Base-by-base conservation (phyloP, 148 eudicot genomes). In the Polygonum aviculare region DNA sequence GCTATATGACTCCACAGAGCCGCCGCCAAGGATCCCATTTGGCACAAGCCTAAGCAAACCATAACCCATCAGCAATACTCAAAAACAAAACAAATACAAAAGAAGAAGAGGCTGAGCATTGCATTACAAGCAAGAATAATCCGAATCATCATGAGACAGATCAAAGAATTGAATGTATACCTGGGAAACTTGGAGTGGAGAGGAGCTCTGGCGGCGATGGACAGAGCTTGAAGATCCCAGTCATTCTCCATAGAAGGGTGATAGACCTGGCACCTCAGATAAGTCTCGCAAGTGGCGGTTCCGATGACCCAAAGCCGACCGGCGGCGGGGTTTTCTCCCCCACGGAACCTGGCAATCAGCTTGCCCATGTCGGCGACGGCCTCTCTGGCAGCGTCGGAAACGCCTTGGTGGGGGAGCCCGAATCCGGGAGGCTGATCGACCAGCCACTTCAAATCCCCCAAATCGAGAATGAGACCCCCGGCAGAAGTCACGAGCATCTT, bases 221-320 rank as follows among this genome's bases (percentile, higher is more conserved):
- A 90, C 36, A 92, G 89, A 8, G 90, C 98, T 72, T 94, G 98
- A 63, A 94, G 85, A 89, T 94, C 98, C 98, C 97, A 94, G 65
- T 89, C 93, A 82, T 45, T 82, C 81, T 94, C 98, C 97, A 90
- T 89, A 38, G 85, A 62, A 35, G 97, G 87, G 76, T 92, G 90
- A 86, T 89, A 90, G 57, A 94, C 90, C 45, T 94, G 93, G 62
- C 98, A 92, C 80, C 98, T 92, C 81, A 94, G 74, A 79, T 90
- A 94, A 19, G 98, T 94, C 84, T 92, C 97, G 82, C 98, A 94
- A n/a, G 98, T 92, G 47, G 98, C 97, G 16, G 88, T 86, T 35
- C 97, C 98, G 76, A 90, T 85, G 73, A 90, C 82, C 98, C 97
- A 94, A 78, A 94, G 54, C 79, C 76, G 80, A 38, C 86, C 74